Evolutionary conservation across 768 basidiomycete genomes (phyloP).

Genomic region (Lepiota venenata): DNA sequence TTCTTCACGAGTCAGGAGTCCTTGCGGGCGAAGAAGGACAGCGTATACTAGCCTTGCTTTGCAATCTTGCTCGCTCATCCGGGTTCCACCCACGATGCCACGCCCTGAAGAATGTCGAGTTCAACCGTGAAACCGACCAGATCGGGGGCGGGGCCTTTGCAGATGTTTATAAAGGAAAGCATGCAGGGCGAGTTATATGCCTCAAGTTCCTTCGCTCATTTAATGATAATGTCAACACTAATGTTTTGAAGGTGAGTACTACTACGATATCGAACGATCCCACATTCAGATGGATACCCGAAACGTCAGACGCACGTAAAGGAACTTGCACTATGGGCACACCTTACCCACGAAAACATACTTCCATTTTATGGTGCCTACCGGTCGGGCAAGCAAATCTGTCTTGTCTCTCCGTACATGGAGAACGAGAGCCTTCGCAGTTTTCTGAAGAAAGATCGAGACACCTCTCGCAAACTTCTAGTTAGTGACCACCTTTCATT

Average conservation of each 20-base stretch:
- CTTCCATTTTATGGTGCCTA: conserved; percentile 32
- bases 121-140: too few relatives aligned
- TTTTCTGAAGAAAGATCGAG: conserved; percentile 10
- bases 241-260: neutral
- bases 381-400: conserved; percentile 7
- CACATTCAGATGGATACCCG: neutral
- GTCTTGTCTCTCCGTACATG: conserved; percentile 20
- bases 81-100: too few relatives aligned
- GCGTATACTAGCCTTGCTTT: too few relatives aligned
- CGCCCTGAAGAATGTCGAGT: too few relatives aligned
- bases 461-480: conserved; percentile 12
- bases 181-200: neutral
- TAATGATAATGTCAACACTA: neutral
- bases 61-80: too few relatives aligned
- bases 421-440: conserved; percentile 16
- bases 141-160: neutral
- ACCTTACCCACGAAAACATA: conserved; percentile 30
- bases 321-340: conserved; percentile 31
- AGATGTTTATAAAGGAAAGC: neutral
- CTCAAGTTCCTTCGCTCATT: conserved; percentile 5
- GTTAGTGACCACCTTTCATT: conserved; percentile 2
- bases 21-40: too few relatives aligned
- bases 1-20: too few relatives aligned
- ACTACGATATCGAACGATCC: too few relatives aligned
- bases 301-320: neutral